Evolutionary conservation across 345 rosid species (phyloP), one percentile per base, ranked within the genome.

Genomic region (Chamaenerion angustifolium): DNA sequence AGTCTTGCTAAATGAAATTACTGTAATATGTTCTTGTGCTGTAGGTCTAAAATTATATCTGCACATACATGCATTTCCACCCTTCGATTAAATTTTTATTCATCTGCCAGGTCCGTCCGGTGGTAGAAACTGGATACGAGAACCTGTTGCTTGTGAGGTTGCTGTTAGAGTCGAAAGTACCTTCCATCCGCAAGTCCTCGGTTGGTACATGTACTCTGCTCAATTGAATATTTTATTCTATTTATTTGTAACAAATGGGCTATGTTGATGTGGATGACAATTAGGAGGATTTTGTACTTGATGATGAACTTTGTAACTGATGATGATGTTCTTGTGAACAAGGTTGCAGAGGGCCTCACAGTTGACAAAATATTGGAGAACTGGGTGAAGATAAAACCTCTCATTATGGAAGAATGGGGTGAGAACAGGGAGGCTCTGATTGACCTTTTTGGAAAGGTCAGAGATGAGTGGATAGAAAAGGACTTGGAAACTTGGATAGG

Each of bases 81-180:
- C 27, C 3, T 31, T 5, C 7, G 37, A 31, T 47, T 11, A 37
- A 11, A 40, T 7, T 15, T 14, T 43, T 21, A 9, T 43, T 25
- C 16, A 16, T 62, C n/a, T 56, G 56, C 68, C 59, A 85, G 97
- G 84, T 90, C 49, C 75, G 95, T 51, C 95, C 94, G n/a, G 92
- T 90, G 53, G 92, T 90, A 56, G 98, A 86, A 73, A 90, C 94
- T 56, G 95, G 95, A 27, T 90, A 86, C 47, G 98, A 90, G 43
- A 86, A 73, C 73, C 27, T 86, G 58, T 66, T 90, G 21, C 94
- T 86, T 18, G 95, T 81, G 52, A 71, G 98, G 52, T 42, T 90
- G 58, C 72, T 90, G 49, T 43, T 83, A 68, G 98, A 90, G 80
- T 74, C 56, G 51, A 78, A 73, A 74, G 50, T 79, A 16, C 86